Base-by-base conservation (phyloP, 148 eudicot genomes). In the Silene conica region DNA sequence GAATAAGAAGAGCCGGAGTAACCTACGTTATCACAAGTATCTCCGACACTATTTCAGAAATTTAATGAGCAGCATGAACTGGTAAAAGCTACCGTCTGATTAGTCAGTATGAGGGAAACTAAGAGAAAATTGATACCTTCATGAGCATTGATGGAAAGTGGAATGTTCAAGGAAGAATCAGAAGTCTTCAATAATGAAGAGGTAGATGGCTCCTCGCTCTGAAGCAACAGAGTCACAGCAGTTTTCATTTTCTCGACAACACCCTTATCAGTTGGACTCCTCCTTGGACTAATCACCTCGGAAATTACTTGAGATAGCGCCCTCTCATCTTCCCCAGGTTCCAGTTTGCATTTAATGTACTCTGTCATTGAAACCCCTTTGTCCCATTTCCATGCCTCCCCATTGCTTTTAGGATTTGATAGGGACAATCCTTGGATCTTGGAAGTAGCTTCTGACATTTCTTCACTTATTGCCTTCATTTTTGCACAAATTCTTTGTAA, bases 281-380 rank as follows among this genome's bases (percentile, higher is more conserved):
- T 85, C 77, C 67, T 83, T 10, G 92, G 92, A 74, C 89, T 88
- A 0, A 89, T 87, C 66, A 88, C 85, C 45, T 89, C 86, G 4
- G 92, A 82, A 71, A 94, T 91, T 12, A 79, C 92, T 77, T 82
- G 86, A 63, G 90, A 89, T 70, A 89, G 91, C 22, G 89, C 90
- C 74, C 77, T 83, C 67, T 89, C 98, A 72, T 87, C 89, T 71
- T 93, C 97, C 31, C 90, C 91, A 3, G 97, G 95, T 84, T 94
- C 91, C 6, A 89, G 52, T 83, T 88, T 89, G 52, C 73, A 71
- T 83, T 82, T 82, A 74, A 91, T 78, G 75, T 89, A 93, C 80
- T 93, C 95, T 77, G 77, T 88, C 74, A 91, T 86, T 0, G 92
- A 89, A 66, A 89, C 87, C 22, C 95, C 92, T 80, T 83, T 90